Base-by-base conservation (phyloP, 1,284 basidiomycete species). In the Pterulicium gracile region DNA sequence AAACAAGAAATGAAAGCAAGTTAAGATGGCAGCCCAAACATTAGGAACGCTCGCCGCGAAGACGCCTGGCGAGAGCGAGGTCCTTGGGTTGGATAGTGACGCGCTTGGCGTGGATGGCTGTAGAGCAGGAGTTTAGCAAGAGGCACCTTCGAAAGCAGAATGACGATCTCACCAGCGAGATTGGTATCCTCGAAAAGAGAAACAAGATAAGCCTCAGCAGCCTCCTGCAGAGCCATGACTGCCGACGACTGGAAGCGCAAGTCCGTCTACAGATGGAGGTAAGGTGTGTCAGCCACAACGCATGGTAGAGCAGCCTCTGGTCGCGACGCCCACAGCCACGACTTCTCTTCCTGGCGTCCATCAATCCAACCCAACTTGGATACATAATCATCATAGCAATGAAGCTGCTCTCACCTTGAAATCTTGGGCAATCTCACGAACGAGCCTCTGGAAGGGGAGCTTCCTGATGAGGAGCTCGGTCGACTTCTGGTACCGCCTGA, bases 221-320 rank as follows among this genome's bases (percentile, higher is more conserved):
- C 91, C 71, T 97, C 92, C 72, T 97, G 92, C 52, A 97, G 79
- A 32, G 91, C 93, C 75, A 91, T 87, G 58, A 97, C 89, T 53
- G 93, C 93, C 32, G 90, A 94, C 24, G 90, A 94, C 71, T 96
- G 93, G 90, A 97, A 96, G 60, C 93, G 89, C 61, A 96, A 74
- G 67, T 96, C 93, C 55, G 83, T 87, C 83, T 86, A 53, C 34
- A 56, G 24, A 46, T 48, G 35, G 46, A 52, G 12, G 46, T 42
- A 15, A 46, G 27, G 18, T 20, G 21, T 34, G 24, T 55, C 52
- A 49, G 34, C 39, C 20, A 44, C 17, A 35, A 23, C 23, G 12
- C 21, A 21, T n/a, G 17, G 14, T 17, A 32, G 4, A 7, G 21
- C 17, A 24, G 27, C 27, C 36, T 15, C 36, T 4, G 15, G 36